Conservation (phyloP, 805 yeast genomes). For the Yueomyces sp. region DNA sequence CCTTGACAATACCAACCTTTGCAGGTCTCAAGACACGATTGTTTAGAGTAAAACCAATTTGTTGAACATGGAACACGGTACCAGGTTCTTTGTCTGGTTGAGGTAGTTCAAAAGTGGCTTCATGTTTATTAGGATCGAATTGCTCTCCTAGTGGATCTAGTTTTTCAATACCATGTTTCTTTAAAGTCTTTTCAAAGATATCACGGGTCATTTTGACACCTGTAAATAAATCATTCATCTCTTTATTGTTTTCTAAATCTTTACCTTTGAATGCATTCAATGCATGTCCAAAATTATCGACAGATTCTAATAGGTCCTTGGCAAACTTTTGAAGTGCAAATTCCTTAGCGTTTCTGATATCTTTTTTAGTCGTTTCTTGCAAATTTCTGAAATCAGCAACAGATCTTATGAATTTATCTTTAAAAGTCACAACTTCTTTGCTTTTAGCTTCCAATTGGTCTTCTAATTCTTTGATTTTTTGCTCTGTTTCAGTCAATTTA, state of each 20-base stretch:
- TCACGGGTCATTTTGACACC: conserved; percentile 87
- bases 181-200: conserved; percentile 72
- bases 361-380: conserved; percentile 82
- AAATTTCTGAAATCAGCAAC: conserved; percentile 87
- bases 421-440: conserved; percentile 66
- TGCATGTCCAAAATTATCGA: conserved; percentile 85
- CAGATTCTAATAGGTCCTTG: conserved; percentile 74
- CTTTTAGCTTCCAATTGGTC: conserved; percentile 46
- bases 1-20: conserved; percentile 86
- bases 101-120: conserved; percentile 81
- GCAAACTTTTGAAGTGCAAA: conserved; percentile 89
- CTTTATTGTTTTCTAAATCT: conserved; percentile 41
- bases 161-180: conserved; percentile 66
- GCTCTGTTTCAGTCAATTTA: conserved; percentile 13
- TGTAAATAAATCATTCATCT: conserved; percentile 62
- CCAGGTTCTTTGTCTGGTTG: conserved; percentile 86
- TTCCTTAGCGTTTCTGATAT: conserved; percentile 74
- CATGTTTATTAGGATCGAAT: conserved; percentile 86
- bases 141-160: conserved; percentile 72
- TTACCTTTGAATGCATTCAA: conserved; percentile 57
- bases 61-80: conserved; percentile 86
- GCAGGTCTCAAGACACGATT: conserved; percentile 89
- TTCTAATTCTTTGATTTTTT: conserved; percentile 28
- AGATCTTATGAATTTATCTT: conserved; percentile 70
- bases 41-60: conserved; percentile 74